These are phyloP conservation scores for Pisolithus sp. DNA, from an alignment of 768 basidiomycete genomes.

Conservation along the genomic window DNA sequence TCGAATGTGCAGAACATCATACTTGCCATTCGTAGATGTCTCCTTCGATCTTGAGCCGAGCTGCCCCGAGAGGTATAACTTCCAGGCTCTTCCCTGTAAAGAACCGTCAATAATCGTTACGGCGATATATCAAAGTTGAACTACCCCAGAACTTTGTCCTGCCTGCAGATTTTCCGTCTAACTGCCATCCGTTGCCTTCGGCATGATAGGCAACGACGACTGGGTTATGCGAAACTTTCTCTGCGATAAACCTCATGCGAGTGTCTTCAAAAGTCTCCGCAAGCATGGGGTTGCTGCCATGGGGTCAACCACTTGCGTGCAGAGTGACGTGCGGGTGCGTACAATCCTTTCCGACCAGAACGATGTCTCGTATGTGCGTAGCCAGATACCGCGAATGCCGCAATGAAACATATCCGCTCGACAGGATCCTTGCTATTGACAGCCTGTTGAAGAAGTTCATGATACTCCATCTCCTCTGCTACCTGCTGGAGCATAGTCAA, in stretches of 20 bases:
- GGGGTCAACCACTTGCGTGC: constrained; percentile 5
- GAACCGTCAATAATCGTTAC: constrained; percentile 14
- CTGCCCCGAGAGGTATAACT: constrained; percentile 73
- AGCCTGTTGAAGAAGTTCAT: constrained; percentile 61
- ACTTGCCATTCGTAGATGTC: constrained; percentile 69
- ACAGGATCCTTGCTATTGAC: constrained; percentile 50
- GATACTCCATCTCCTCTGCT: constrained; percentile 83
- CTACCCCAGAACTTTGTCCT: constrained; percentile 89
- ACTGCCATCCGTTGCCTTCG: constrained; percentile 70
- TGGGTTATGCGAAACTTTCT: constrained; percentile 84
- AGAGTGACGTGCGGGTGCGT: constrained; percentile 26
- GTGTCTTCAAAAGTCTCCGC: constrained; percentile 83
- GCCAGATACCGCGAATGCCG: constrained; percentile 79
- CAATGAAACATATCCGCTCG: constrained; percentile 67
- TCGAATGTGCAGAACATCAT: background rate
- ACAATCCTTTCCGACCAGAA: constrained; percentile 85
- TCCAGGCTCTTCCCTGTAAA: constrained; percentile 78
- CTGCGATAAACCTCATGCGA: constrained; percentile 76
- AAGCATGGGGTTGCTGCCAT: constrained; percentile 76
- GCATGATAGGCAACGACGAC: constrained; percentile 83
- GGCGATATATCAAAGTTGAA: constrained; percentile 22
- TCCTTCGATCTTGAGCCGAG: constrained; percentile 56
- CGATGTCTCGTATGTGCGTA: constrained; percentile 79
- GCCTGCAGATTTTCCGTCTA: constrained; percentile 70
- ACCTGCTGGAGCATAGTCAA: constrained; percentile 73